Percentiles rank a stretch among this genome's conserved stretches.
Conservation (phyloP, 441 rosid species). For the Adansonia madagascariensis region DNA sequence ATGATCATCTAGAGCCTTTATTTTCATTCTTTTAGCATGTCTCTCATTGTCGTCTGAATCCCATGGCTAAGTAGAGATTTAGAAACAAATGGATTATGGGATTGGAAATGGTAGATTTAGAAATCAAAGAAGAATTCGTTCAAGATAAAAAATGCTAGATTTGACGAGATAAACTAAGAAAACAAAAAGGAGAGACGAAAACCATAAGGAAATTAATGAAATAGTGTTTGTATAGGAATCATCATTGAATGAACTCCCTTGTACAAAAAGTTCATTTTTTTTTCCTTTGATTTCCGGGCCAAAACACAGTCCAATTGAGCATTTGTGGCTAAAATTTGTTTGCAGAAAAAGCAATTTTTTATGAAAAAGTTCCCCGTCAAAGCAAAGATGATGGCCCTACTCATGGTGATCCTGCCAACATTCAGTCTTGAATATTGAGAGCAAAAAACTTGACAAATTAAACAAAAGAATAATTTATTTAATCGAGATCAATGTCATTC, state of each 20-base stretch:
- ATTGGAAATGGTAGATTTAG: background rate
- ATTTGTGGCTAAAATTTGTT: background rate
- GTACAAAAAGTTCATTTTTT: background rate
- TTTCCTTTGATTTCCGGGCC: background rate
- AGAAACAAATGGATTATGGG: background rate
- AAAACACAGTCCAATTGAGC: slow-evolving; percentile 33
- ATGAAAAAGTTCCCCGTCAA: slow-evolving; percentile 36
- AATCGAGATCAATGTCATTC: too few species aligned
- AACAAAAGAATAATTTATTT: too few species aligned
- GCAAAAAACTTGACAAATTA: background rate
- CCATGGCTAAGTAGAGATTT: slow-evolving; percentile 25
- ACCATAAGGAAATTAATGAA: slow-evolving; percentile 33
- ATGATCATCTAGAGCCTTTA: slow-evolving; percentile 18
- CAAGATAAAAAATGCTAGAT: slow-evolving; percentile 35
- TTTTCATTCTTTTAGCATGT: slow-evolving; percentile 27
- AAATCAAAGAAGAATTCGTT: background rate
- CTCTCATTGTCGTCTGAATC: slow-evolving; percentile 21
- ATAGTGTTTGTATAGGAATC: slow-evolving; percentile 32
- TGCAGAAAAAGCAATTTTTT: slow-evolving; percentile 19
- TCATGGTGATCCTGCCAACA: slow-evolving; percentile 33
- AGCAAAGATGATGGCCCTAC: slow-evolving; percentile 31
- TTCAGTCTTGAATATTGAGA: background rate
- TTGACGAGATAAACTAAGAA: slow-evolving; percentile 29
- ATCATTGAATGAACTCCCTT: slow-evolving; percentile 34
- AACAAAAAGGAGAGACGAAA: slow-evolving; percentile 35